Conservation (phyloP, 768 basidiomycete species). For the Leucogyrophana mollusca region DNA sequence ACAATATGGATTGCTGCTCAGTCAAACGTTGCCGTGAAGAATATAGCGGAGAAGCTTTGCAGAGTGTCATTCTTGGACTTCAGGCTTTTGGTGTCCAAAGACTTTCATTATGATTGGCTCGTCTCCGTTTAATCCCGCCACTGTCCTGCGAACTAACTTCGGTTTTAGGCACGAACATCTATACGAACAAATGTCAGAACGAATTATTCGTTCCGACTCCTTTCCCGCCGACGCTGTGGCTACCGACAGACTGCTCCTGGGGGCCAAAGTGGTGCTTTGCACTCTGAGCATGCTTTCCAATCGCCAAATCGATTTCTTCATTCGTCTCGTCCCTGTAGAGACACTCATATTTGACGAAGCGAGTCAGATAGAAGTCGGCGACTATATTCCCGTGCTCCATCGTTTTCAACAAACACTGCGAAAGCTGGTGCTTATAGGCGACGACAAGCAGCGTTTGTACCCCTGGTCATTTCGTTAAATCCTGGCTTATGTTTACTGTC, state of each 20-base stretch:
- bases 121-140: constrained; percentile 5
- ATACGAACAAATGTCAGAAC: constrained; percentile 32
- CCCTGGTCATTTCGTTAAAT: neutral
- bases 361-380: constrained; percentile 42
- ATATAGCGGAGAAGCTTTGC: constrained; percentile 47
- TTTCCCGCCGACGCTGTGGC: constrained; percentile 18
- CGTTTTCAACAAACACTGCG: constrained; percentile 22
- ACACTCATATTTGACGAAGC: constrained; percentile 47
- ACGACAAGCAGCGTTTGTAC: constrained; percentile 37
- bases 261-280: constrained; percentile 40
- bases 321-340: constrained; percentile 31
- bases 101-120: constrained; percentile 47
- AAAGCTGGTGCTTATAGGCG: constrained; percentile 40
- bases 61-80: constrained; percentile 32
- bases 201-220: constrained; percentile 37
- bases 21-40: constrained; percentile 52
- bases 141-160: neutral
- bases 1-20: constrained; percentile 44
- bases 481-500: constrained; percentile 3
- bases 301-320: constrained; percentile 10
- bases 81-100: constrained; percentile 42
- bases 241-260: constrained; percentile 23
- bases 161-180: constrained; percentile 49
- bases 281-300: constrained; percentile 48
- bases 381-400: constrained; percentile 36